Evolutionary conservation across 345 rosid species (phyloP).

Genomic region (Microcos paniculata): DNA sequence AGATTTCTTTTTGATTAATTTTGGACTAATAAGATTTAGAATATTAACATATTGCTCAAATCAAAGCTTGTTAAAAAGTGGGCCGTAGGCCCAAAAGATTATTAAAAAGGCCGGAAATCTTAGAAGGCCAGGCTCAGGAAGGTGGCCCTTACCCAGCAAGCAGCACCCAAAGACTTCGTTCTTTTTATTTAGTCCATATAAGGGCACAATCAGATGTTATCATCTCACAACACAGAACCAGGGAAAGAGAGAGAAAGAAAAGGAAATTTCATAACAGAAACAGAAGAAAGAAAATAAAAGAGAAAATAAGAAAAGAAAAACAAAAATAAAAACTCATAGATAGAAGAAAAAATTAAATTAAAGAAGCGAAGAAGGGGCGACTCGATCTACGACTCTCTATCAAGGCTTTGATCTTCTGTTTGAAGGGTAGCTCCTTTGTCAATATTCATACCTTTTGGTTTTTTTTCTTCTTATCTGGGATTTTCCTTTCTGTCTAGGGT

Average conservation of each 20-base stretch:
- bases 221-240: background rate
- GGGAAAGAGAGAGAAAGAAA: no score
- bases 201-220: background rate
- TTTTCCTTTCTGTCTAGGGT: slow-evolving; percentile 2
- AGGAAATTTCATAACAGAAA: background rate
- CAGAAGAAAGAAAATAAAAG: background rate
- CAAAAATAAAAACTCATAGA: background rate
- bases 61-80: no score
- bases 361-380: background rate
- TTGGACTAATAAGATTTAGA: no score
- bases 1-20: no score
- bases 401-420: background rate
- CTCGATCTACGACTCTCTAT: slow-evolving; percentile 1
- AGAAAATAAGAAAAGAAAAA: background rate
- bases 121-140: no score
- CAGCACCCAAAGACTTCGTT: no score
- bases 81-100: no score
- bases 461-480: background rate
- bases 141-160: no score
- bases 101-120: no score
- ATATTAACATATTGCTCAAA: no score
- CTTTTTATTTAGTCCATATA: background rate
- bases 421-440: background rate
- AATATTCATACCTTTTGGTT: background rate
- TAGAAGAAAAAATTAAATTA: background rate